Conservation (phyloP, 1,284 basidiomycete species). For the Tilletia caries region DNA sequence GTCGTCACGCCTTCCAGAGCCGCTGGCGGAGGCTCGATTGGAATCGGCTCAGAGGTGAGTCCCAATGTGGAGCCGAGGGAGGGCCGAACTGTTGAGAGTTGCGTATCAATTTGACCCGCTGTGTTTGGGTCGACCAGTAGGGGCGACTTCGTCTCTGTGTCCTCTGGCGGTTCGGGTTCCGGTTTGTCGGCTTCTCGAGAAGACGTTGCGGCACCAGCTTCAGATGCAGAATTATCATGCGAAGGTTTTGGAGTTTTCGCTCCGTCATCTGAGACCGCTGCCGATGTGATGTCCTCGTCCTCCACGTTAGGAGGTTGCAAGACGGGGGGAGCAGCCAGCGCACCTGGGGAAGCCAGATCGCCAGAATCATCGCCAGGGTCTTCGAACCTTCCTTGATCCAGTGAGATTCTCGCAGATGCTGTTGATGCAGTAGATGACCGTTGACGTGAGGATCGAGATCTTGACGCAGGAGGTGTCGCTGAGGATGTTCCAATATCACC, state of each 20-base stretch:
- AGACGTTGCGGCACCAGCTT: no score
- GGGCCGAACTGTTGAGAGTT: not conserved
- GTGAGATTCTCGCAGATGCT: no score
- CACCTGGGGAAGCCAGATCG: not conserved
- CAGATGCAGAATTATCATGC: no score
- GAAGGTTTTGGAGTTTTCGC: slow-evolving; percentile 5
- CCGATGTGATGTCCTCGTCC: slow-evolving; percentile 6
- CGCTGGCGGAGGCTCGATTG: slow-evolving; percentile 36
- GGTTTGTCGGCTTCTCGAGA: no score
- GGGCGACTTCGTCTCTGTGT: not conserved
- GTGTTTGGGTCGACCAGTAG: slow-evolving; percentile 46
- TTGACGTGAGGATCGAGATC: no score
- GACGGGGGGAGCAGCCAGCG: not conserved
- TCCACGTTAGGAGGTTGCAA: not conserved
- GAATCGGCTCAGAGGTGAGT: slow-evolving; percentile 38
- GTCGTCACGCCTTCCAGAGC: slow-evolving; percentile 51
- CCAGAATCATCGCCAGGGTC: not conserved
- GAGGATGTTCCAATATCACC: not conserved
- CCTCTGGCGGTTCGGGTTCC: not conserved
- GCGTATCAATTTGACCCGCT: slow-evolving; percentile 32
- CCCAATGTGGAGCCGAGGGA: slow-evolving; percentile 20
- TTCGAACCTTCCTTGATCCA: not conserved
- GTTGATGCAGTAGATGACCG: no score
- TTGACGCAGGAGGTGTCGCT: not conserved
- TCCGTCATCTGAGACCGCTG: not conserved